Conservation (phyloP, 192 early-diverging fungal genomes). For the Mycoemilia scoparia region DNA sequence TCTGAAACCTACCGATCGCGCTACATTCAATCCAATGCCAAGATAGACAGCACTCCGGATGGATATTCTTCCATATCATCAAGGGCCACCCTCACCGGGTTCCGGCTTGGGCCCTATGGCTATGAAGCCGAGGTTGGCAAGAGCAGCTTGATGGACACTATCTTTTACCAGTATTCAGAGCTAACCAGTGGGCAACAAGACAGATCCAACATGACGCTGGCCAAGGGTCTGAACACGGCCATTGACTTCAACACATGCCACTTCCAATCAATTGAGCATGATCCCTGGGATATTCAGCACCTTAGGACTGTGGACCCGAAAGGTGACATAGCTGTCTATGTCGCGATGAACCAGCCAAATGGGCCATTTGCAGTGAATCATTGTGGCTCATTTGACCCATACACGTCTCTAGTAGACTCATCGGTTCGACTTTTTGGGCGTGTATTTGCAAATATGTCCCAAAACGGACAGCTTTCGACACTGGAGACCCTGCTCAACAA, state of each 20-base stretch:
- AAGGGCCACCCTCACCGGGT: slow-evolving; percentile 2
- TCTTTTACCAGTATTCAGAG: background rate
- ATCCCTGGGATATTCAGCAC: too few species aligned
- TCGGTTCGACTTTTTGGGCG: slow-evolving; percentile 60
- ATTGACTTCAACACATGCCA: slow-evolving; percentile 7
- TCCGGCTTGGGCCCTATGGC: slow-evolving; percentile 15
- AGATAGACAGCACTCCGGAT: slow-evolving; percentile 1
- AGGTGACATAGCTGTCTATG: too few species aligned
- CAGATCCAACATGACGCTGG: background rate
- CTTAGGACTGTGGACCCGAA: too few species aligned
- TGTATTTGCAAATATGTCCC: slow-evolving; percentile 47
- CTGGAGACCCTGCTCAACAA: slow-evolving; percentile 55
- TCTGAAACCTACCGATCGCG: slow-evolving; percentile 6
- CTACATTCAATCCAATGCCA: too few species aligned
- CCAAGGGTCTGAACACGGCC: background rate
- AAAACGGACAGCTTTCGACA: slow-evolving; percentile 50
- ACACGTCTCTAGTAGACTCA: slow-evolving; percentile 49
- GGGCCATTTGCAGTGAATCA: too few species aligned
- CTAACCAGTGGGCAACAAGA: background rate
- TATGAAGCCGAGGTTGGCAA: slow-evolving; percentile 22
- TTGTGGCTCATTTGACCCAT: slow-evolving; percentile 5
- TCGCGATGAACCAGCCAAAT: too few species aligned
- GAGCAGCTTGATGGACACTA: slow-evolving; percentile 11
- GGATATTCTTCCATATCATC: background rate
- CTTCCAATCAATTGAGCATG: too few species aligned